phyloP scores from a whole-genome alignment of 306 rosid species.

The Bauhinia variegata region DNA sequence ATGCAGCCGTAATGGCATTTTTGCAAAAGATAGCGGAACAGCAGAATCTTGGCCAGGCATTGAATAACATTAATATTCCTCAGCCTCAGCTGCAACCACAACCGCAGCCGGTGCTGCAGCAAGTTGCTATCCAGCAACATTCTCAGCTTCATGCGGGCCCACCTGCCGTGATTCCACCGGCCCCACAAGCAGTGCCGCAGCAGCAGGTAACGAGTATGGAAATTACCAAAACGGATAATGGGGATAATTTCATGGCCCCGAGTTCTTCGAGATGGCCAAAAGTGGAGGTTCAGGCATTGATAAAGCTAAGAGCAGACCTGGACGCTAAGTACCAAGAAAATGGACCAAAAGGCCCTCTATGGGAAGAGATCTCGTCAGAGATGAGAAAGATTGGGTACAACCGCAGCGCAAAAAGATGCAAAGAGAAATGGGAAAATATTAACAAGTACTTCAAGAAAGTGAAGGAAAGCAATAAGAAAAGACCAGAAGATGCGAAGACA shows the following conservation, averaged over 20 bases:
- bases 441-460: conserved; percentile 98
- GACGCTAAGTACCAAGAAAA: conserved; percentile 76
- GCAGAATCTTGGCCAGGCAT: conserved; percentile 39
- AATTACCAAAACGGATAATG: conserved; percentile 36
- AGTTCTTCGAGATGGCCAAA: conserved; percentile 92
- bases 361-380: conserved; percentile 84
- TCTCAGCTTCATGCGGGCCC: neutral
- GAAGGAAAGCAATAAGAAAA: conserved; percentile 82
- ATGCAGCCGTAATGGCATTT: conserved; percentile 72
- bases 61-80: conserved; percentile 30
- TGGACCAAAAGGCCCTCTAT: conserved; percentile 84
- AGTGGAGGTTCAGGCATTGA: conserved; percentile 70
- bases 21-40: conserved; percentile 76
- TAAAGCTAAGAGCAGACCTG: conserved; percentile 59
- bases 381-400: conserved; percentile 79
- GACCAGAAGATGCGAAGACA: conserved; percentile 88
- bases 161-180: neutral
- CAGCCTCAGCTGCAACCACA: conserved; percentile 3
- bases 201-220: conserved; percentile 37
- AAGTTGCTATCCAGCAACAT: neutral
- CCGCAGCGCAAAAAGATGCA: conserved; percentile 79
- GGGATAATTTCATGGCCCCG: conserved; percentile 27
- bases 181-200: neutral
- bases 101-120: neutral
- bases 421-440: conserved; percentile 98